A percentile compares a stretch with the other conserved stretches of the same genome.
Evolutionary conservation across 306 rosid species (phyloP).

Genomic region (Quercus alba): DNA sequence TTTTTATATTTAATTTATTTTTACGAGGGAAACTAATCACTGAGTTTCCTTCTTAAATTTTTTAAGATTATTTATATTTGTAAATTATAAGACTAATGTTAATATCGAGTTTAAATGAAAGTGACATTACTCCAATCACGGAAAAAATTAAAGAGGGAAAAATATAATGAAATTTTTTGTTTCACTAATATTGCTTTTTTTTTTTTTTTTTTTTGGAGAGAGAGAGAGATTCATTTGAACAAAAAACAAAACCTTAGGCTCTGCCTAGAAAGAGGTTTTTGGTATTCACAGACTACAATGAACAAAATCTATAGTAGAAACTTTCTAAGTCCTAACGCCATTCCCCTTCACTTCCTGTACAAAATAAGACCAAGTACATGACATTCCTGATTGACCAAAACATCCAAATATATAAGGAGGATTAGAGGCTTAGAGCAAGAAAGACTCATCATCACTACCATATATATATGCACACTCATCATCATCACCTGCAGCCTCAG

Average conservation of each 20-base stretch:
- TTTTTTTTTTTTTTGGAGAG: not conserved
- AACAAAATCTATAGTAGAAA: not conserved
- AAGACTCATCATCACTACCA: not conserved
- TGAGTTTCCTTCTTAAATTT: too few species aligned
- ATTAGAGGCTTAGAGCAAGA: not conserved
- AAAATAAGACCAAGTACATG: not conserved
- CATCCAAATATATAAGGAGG: not conserved
- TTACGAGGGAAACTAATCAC: too few species aligned
- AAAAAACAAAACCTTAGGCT: not conserved
- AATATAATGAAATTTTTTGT: too few species aligned
- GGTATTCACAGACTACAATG: not conserved
- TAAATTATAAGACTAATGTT: too few species aligned
- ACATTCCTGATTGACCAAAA: not conserved
- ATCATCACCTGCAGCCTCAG: not conserved
- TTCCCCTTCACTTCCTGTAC: not conserved
- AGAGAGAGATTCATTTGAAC: conserved; percentile 16
- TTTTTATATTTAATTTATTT: too few species aligned
- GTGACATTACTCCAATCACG: too few species aligned
- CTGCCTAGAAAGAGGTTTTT: not conserved
- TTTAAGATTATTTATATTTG: too few species aligned
- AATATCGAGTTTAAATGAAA: too few species aligned
- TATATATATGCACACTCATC: not conserved
- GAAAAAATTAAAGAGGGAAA: too few species aligned
- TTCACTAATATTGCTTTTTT: too few species aligned
- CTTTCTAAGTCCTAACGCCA: not conserved